Evolutionary conservation across 2,329 filamentous ascomycete genomes (phyloP).

Genomic region (Paecilomyces formosus): DNA sequence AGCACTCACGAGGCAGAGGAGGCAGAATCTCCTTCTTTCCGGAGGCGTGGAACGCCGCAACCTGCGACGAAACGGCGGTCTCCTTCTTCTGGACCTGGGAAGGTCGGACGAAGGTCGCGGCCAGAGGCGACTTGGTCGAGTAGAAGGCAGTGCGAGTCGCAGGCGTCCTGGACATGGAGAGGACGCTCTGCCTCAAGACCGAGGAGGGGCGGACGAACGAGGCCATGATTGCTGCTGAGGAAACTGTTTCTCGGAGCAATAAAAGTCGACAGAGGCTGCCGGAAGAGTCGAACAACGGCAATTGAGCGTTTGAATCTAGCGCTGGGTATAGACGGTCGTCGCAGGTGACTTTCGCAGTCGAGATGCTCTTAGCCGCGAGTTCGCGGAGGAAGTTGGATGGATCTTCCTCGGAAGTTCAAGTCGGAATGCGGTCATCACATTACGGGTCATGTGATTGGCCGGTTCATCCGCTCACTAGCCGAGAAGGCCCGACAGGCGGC

Average conservation of each 20-base stretch:
- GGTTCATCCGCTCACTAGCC: slow-evolving; percentile 23
- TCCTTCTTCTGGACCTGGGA: slow-evolving; percentile 24
- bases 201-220: slow-evolving; percentile 33
- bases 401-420: slow-evolving; percentile 30
- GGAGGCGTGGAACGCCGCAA: slow-evolving; percentile 82
- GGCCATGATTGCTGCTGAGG: slow-evolving; percentile 21
- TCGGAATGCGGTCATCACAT: slow-evolving; percentile 34
- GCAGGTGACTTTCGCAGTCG: background rate
- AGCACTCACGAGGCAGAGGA: slow-evolving; percentile 69
- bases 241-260: background rate
- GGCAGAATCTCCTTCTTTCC: slow-evolving; percentile 69
- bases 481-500: slow-evolving; percentile 26
- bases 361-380: background rate
- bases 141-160: slow-evolving; percentile 11
- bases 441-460: slow-evolving; percentile 28
- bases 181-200: slow-evolving; percentile 27
- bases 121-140: slow-evolving; percentile 14
- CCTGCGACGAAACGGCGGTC: slow-evolving; percentile 38
- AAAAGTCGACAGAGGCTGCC: background rate
- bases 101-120: slow-evolving; percentile 9
- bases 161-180: slow-evolving; percentile 26
- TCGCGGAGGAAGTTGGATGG: slow-evolving; percentile 21
- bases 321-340: background rate
- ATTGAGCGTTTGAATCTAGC: background rate
- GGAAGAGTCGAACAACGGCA: background rate